These are phyloP conservation scores for Xylaria intraflava DNA, from an alignment of 495 filamentous ascomycete genomes.

Conservation along the genomic window DNA sequence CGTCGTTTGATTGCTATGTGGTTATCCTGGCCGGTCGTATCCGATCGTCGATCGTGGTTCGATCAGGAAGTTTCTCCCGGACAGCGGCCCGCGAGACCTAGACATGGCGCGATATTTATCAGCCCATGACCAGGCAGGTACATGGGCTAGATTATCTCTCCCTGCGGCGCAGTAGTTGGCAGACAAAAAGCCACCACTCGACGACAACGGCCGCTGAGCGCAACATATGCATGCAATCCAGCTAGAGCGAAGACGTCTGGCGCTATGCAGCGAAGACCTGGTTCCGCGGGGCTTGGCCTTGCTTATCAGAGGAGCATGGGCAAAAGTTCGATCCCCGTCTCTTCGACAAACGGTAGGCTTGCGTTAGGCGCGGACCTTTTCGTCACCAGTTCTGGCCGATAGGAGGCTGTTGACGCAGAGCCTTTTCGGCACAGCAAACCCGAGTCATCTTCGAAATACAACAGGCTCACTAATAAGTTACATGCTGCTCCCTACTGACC, in stretches of 20 bases:
- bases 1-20: not conserved
- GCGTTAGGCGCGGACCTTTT: slow-evolving; percentile 8
- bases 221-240: slow-evolving; percentile 9
- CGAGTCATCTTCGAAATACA: not conserved
- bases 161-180: not conserved
- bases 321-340: not conserved
- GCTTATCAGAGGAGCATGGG: not conserved
- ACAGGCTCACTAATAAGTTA: not conserved
- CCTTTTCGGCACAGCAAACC: slow-evolving; percentile 5
- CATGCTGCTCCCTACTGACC: not conserved
- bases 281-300: not conserved
- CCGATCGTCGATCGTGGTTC: not conserved
- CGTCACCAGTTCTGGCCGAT: not conserved
- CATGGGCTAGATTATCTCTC: not conserved
- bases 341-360: slow-evolving; percentile 4
- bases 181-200: not conserved
- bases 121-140: not conserved
- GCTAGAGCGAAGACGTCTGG: not conserved
- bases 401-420: not conserved
- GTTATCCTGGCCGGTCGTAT: not conserved
- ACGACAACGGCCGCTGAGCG: not conserved
- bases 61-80: not conserved
- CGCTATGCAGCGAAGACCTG: not conserved
- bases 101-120: not conserved
- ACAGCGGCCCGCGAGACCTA: not conserved